Evolutionary conservation across 805 yeast genomes (phyloP).

Genomic region (Candida sonorensis): DNA sequence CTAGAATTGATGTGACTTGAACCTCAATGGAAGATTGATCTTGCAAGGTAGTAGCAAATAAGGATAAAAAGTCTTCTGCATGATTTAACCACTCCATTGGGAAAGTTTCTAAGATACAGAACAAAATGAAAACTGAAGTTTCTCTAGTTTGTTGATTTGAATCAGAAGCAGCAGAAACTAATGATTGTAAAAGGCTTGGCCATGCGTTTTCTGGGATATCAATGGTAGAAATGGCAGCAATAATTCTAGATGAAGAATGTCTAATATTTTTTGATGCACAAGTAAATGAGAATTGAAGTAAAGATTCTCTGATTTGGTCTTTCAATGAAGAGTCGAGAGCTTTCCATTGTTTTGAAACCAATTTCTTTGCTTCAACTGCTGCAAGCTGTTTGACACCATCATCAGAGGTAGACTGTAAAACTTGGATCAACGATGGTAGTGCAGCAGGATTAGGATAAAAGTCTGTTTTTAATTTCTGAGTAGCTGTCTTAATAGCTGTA

Average conservation of each 20-base stretch:
- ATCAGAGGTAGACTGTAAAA: slow-evolving; percentile 63
- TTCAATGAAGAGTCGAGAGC: slow-evolving; percentile 41
- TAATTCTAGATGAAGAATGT: slow-evolving; percentile 84
- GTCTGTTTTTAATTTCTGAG: slow-evolving; percentile 63
- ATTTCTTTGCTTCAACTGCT: slow-evolving; percentile 94
- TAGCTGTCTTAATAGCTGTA: slow-evolving; percentile 75
- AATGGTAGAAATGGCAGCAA: slow-evolving; percentile 74
- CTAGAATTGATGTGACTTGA: slow-evolving; percentile 77
- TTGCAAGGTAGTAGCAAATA: slow-evolving; percentile 62
- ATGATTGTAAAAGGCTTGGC: slow-evolving; percentile 67
- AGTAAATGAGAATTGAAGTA: slow-evolving; percentile 61
- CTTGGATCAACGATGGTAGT: slow-evolving; percentile 76
- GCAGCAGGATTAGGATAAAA: slow-evolving; percentile 66
- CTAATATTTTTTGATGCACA: slow-evolving; percentile 62
- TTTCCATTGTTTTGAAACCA: slow-evolving; percentile 68
- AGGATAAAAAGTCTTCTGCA: slow-evolving; percentile 58
- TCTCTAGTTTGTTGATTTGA: slow-evolving; percentile 52
- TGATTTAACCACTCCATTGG: slow-evolving; percentile 51
- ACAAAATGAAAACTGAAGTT: slow-evolving; percentile 74
- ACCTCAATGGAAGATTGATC: slow-evolving; percentile 61
- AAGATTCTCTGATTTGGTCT: slow-evolving; percentile 56
- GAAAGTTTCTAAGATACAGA: slow-evolving; percentile 69
- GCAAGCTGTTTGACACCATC: slow-evolving; percentile 81
- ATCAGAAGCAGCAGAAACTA: slow-evolving; percentile 62
- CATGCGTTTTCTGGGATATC: slow-evolving; percentile 65